Evolutionary conservation across 805 yeast species (phyloP), one percentile per base, ranked within the genome.

Genomic region (Lachancea fermentati): DNA sequence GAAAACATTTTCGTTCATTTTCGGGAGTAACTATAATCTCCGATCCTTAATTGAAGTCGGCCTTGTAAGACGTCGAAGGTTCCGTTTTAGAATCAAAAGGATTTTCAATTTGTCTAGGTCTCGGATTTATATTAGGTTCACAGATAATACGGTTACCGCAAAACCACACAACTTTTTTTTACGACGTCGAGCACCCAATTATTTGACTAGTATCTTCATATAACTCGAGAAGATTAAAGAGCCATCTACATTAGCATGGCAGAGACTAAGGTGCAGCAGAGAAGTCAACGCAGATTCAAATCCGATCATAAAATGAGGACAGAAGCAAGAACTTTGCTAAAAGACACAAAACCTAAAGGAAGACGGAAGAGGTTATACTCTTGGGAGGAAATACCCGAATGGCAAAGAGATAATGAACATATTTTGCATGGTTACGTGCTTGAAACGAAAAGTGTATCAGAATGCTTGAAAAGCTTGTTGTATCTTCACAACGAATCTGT

Each of bases 401-500:
- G 93, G 93, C 88, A 81, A 52, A 68, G 72, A 44, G 91, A 83
- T 51, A 83, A 83, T 54, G 81, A 77, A 47, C 79, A 59, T 52
- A 82, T 83, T 29, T 52, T 66, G 19, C 63, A 76, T 1, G 85
- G 86, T 5, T 83, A 83, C 52, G 80, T 83, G 14, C 67, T 63
- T 22, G 77, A 74, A 39, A 75, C 84, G 1, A 51, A 58, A 28
- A 74, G 81, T 36, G 71, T 61, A 44, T 37, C 37, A 26, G 61
- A 55, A 29, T 75, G 81, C 39, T 44, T 76, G 9, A 43, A 61
- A 19, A 73, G 84, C 12, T 59, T 83, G 31, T 51, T 67, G 7
- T 79, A 76, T 50, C 38, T 81, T 9, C 91, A 84, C 60, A 84
- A 84, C 51, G 93, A 84, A 58, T 63, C 86, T 0, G 82, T 80